phyloP scores from a whole-genome alignment of 1,284 basidiomycete genomes.

The Pseudozyma flocculosa region DNA sequence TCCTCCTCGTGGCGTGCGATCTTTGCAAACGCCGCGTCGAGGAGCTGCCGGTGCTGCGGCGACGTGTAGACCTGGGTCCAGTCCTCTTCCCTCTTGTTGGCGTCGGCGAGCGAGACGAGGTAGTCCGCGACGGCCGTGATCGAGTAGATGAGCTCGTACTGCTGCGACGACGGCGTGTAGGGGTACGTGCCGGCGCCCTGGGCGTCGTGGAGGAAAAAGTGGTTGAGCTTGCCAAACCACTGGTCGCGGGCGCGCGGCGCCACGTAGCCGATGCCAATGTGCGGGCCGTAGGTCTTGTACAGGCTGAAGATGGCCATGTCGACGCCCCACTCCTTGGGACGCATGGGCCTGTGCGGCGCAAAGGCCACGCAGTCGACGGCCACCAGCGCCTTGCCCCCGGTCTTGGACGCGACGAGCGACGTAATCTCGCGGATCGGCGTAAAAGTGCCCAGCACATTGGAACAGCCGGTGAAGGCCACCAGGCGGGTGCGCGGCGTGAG shows the following conservation, averaged over 20 bases:
- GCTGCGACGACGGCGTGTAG: slow-evolving; percentile 64
- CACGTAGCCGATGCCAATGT: slow-evolving; percentile 70
- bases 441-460: slow-evolving; percentile 72
- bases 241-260: slow-evolving; percentile 61
- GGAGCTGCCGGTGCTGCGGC: slow-evolving; percentile 4
- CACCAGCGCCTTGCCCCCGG: slow-evolving; percentile 64
- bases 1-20: slow-evolving; percentile 62
- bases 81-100: slow-evolving; percentile 4
- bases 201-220: slow-evolving; percentile 67
- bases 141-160: slow-evolving; percentile 70
- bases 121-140: slow-evolving; percentile 68
- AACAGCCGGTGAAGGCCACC: slow-evolving; percentile 73
- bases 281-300: slow-evolving; percentile 79
- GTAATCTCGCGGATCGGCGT: slow-evolving; percentile 67
- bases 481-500: slow-evolving; percentile 69
- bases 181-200: slow-evolving; percentile 65
- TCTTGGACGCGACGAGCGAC: slow-evolving; percentile 64
- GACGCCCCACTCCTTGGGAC: slow-evolving; percentile 71
- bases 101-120: slow-evolving; percentile 63
- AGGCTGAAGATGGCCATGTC: slow-evolving; percentile 72
- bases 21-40: slow-evolving; percentile 47
- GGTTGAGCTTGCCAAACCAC: slow-evolving; percentile 66
- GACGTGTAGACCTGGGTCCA: slow-evolving; percentile 8
- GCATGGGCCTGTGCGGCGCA: slow-evolving; percentile 71
- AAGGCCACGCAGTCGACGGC: slow-evolving; percentile 75